Evolutionary conservation across 2,329 filamentous ascomycete species (phyloP), one percentile per base, ranked within the genome.

Genomic region (Scedosporium dehoogii): DNA sequence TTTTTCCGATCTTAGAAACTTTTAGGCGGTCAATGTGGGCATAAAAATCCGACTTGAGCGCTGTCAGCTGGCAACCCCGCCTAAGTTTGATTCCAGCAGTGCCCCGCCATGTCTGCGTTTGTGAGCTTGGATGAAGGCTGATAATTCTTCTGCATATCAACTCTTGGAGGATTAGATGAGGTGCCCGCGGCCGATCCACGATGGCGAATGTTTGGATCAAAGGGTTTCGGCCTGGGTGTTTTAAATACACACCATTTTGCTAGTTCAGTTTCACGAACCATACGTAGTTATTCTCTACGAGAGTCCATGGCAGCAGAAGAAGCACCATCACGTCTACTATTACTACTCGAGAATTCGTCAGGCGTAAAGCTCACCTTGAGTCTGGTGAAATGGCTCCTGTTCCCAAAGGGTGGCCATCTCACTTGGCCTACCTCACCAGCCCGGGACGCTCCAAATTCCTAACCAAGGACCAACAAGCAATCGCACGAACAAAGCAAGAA

Each of bases 331-430:
- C 3, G 21, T 21, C 51, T 14, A 55, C 51, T 14, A 55, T 14
- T 56, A n/a, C 16, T 23, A 56, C 51, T n/a, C 16, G 44, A 56
- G 51, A 56, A 23, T 29, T 23, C 51, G 2, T 7, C 51, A 56
- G 44, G 44, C 10, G 33, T 48, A 6, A n/a, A 48, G 16, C 44
- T 12, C 18, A 18, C 44, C 44, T 21, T 3, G 18, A 21, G 9
- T 2, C 44, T 18, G 4, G n/a, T 1, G 4, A 55, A 7, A 48
- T 46, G 46, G n/a, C 59, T 3, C 59, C 33, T 38, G 33, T 83
- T 84, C 62, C 65, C 2, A 81, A 79, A 65, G 85, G 85, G 71
- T 88, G 85, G 85, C 84, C 85, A 0, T 44, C 73, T 3, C 60
- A 73, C 9, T 66, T 86, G 2, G 74, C 77, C 2, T 88, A 86